phyloP scores from a whole-genome alignment of 1,284 basidiomycete genomes.

The Moesziomyces globuligerus region DNA sequence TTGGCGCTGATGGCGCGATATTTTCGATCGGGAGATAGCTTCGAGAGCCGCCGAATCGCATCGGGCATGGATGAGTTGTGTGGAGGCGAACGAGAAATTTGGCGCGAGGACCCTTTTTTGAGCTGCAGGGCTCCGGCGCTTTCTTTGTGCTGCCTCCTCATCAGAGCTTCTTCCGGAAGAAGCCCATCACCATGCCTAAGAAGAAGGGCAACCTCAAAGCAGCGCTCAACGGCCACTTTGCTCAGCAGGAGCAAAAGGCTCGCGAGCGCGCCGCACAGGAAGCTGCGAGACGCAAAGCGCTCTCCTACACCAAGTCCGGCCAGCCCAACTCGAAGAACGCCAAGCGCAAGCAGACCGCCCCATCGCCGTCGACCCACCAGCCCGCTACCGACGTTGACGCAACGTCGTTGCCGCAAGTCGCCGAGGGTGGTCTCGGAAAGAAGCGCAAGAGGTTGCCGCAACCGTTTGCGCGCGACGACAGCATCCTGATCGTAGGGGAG shows the following conservation, averaged over 20 bases:
- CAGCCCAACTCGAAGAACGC: constrained; percentile 10
- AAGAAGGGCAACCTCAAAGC: constrained; percentile 54
- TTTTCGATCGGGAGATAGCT: no score
- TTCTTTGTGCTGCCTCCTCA: neutral
- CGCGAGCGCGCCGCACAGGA: constrained; percentile 43
- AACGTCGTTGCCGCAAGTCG: neutral
- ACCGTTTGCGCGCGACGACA: constrained; percentile 81
- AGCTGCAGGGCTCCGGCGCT: neutral
- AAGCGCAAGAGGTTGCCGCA: constrained; percentile 64
- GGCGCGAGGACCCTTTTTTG: no score
- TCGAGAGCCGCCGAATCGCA: no score
- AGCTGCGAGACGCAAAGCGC: constrained; percentile 46
- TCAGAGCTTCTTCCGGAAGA: neutral
- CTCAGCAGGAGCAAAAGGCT: constrained; percentile 30
- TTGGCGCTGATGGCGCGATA: no score
- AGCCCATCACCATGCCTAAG: constrained; percentile 42
- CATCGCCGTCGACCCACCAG: no score
- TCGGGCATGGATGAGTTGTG: no score
- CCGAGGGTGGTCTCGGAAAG: neutral
- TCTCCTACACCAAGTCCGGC: constrained; percentile 29
- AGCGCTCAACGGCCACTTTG: constrained; percentile 44
- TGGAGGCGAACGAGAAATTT: no score
- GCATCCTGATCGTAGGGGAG: constrained; percentile 89
- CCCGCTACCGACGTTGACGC: neutral
- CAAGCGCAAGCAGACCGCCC: constrained; percentile 12